Evolutionary conservation across 257 asterid genomes (phyloP), one percentile per base, ranked within the genome.

Genomic region (Solanum pinnatisectum): DNA sequence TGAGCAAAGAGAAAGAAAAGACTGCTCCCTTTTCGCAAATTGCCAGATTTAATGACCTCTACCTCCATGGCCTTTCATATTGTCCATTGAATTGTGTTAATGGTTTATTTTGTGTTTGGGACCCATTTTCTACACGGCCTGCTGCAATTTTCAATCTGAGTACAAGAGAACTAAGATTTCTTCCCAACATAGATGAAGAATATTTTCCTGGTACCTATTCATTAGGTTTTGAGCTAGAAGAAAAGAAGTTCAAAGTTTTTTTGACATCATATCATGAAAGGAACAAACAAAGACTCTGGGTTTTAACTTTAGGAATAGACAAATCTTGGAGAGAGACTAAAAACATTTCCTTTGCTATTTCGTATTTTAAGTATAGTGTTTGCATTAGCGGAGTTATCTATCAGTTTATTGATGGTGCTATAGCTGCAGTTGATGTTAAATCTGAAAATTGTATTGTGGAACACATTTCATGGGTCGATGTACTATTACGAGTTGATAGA

Each of bases 341-440:
- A 11, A 12, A 2, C n/a, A 20, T 25, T n/a, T 11, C 3, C 71
- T 30, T n/a, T 27, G 2, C 5, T 42, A 11, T 42, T 42, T 1
- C 1, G 1, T 42, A 10, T 63, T 4, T 3, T 23, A 52, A 16
- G 22, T 0, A 0, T 0, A 22, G 30, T 8, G 14, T 23, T 63
- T 63, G 6, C 8, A 23, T 63, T 8, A 63, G 13, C n/a, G 71
- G 15, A 63, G 13, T n/a, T 4, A 23, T 63, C 27, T 22, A 8
- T 3, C 11, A n/a, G 7, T 8, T 63, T 40, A 40, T 40, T 10
- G 13, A 3, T 40, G 46, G 12, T 63, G 9, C 32, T 12, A 63
- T 9, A 10, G 14, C 30, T 16, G 68, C 25, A 59, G 7, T 8
- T 59, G 68, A 59, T 5, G 27, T 59, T 2, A 59, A 59, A 59